A percentile compares a stretch with the other conserved stretches of the same genome.
phyloP scores from a whole-genome alignment of 345 rosid genomes.

The Eucalyptus sp. region DNA sequence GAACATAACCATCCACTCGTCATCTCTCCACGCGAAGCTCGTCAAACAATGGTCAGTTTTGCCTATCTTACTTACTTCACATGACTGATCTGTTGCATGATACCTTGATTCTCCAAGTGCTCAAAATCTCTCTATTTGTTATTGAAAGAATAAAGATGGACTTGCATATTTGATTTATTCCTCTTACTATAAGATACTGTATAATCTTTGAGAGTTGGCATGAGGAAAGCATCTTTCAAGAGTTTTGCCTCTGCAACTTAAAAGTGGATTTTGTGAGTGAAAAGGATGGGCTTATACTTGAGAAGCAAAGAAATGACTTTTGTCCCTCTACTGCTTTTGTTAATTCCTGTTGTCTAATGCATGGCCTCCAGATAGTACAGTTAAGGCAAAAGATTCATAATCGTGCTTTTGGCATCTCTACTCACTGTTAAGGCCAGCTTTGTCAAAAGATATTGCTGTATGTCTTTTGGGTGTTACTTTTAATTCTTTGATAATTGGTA shows the following conservation, averaged over 20 bases:
- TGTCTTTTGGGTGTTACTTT: not conserved
- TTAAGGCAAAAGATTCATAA: not conserved
- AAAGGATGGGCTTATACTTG: not conserved
- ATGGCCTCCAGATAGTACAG: not conserved
- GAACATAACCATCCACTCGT: slow-evolving; percentile 89
- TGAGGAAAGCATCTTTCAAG: not conserved
- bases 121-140: not conserved
- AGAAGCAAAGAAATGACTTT: not conserved
- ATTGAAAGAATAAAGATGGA: not conserved
- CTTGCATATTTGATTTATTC: not conserved
- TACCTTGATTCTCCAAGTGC: not conserved
- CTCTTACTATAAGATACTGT: not conserved
- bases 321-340: not conserved
- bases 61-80: not conserved
- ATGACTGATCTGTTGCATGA: not conserved
- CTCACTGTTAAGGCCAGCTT: not conserved
- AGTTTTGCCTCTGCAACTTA: not conserved
- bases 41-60: slow-evolving; percentile 59
- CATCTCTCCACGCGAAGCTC: slow-evolving; percentile 64
- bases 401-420: not conserved
- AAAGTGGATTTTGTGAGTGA: not conserved
- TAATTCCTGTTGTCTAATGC: not conserved
- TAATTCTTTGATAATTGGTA: not conserved
- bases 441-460: not conserved
- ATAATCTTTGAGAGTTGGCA: not conserved